A percentile compares a stretch with the other conserved stretches of the same genome.
These are phyloP conservation scores for Aureobasidium melanogenum DNA, from an alignment of 2,329 filamentous ascomycete species.

Conservation along the genomic window DNA sequence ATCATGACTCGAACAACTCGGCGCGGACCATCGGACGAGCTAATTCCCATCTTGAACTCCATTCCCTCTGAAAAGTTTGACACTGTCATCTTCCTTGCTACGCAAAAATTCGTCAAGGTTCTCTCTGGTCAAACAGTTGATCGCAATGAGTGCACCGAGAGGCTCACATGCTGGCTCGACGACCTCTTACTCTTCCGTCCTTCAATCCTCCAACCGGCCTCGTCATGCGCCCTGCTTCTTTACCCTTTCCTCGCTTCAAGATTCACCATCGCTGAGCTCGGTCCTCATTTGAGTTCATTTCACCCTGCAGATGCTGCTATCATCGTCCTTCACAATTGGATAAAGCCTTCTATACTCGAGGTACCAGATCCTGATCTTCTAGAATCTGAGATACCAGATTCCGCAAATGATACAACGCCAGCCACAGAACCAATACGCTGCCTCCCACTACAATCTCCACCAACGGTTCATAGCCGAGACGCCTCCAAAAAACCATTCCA, in stretches of 20 bases:
- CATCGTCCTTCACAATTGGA: neutral
- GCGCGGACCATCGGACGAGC: neutral
- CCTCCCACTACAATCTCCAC: neutral
- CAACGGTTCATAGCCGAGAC: neutral
- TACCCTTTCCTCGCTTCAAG: neutral
- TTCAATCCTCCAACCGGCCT: neutral
- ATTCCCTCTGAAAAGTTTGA: neutral
- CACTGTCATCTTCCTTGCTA: neutral
- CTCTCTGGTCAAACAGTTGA: neutral
- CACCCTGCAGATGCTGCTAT: neutral
- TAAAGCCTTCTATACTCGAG: conserved; percentile 14
- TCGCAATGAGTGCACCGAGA: neutral
- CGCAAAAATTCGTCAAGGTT: neutral
- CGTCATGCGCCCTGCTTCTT: neutral
- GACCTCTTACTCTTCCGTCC: neutral
- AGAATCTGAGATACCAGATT: neutral
- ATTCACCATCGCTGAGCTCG: neutral
- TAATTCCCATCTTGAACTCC: neutral
- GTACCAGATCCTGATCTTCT: neutral
- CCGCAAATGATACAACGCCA: no score
- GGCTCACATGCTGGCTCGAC: neutral
- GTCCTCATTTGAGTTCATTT: neutral
- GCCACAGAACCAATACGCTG: neutral
- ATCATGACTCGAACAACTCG: neutral
- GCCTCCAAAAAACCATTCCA: neutral